Evolutionary conservation across 2,329 filamentous ascomycete species (phyloP).

Genomic region (Spiromastix sp.): DNA sequence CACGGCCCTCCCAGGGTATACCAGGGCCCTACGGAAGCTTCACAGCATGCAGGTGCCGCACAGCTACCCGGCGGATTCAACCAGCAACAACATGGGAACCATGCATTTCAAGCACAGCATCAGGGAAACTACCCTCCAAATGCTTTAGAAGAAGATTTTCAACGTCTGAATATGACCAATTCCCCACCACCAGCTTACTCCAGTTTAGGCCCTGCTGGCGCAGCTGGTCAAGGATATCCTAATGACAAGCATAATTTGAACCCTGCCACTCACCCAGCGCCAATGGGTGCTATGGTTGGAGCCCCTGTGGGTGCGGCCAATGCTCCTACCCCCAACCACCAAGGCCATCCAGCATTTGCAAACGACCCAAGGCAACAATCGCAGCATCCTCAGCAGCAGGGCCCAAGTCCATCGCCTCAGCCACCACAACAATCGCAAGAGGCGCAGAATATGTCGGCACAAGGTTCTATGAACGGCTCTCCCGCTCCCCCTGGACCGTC

Average conservation of each 20-base stretch:
- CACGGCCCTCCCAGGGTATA: slow-evolving; percentile 88
- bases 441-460: slow-evolving; percentile 16
- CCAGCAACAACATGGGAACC: slow-evolving; percentile 24
- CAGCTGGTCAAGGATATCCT: slow-evolving; percentile 48
- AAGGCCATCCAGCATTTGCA: slow-evolving; percentile 78
- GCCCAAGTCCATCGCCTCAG: slow-evolving; percentile 38
- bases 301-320: slow-evolving; percentile 14
- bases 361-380: slow-evolving; percentile 57
- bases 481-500: slow-evolving; percentile 39
- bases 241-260: slow-evolving; percentile 57
- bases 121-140: slow-evolving; percentile 45
- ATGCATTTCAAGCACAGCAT: slow-evolving; percentile 16
- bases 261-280: slow-evolving; percentile 13
- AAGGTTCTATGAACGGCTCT: slow-evolving; percentile 19
- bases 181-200: slow-evolving; percentile 95
- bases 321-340: slow-evolving; percentile 23
- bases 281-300: slow-evolving; percentile 13
- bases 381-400: slow-evolving; percentile 21
- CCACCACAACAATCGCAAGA: slow-evolving; percentile 27
- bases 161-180: slow-evolving; percentile 66
- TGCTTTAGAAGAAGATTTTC: slow-evolving; percentile 77
- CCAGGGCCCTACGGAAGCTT: slow-evolving; percentile 67
- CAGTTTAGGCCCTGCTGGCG: slow-evolving; percentile 59
- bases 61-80: slow-evolving; percentile 21
- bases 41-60: slow-evolving; percentile 19